Conservation (phyloP, 202 grass and related monocot species). For the Carex sylvatica region DNA sequence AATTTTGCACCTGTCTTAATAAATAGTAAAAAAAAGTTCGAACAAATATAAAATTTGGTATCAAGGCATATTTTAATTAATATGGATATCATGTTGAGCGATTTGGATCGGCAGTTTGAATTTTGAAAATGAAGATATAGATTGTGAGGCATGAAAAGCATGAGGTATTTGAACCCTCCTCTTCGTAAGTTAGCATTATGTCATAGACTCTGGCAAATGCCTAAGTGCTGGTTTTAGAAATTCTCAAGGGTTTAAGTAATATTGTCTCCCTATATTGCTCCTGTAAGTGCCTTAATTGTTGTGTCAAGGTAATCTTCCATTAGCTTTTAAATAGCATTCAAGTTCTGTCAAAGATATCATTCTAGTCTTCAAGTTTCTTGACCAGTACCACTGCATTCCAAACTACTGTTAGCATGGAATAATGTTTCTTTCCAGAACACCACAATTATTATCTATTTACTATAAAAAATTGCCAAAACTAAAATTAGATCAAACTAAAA, state of each 20-base stretch:
- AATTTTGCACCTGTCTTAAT: too few species aligned
- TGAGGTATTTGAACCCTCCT: too few species aligned
- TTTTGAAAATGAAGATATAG: too few species aligned
- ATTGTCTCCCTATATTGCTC: background rate
- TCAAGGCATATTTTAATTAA: too few species aligned
- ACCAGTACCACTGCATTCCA: background rate
- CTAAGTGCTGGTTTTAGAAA: background rate
- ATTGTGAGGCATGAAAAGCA: too few species aligned
- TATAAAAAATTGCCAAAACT: background rate
- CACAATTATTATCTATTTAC: background rate
- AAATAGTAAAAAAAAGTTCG: too few species aligned
- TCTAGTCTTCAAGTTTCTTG: background rate
- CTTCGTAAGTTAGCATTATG: background rate
- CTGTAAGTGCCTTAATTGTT: background rate
- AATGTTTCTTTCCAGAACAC: background rate
- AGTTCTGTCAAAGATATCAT: background rate
- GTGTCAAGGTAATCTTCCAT: background rate
- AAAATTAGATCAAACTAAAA: background rate
- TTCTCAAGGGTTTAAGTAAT: background rate
- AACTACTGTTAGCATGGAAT: background rate
- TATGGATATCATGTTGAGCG: too few species aligned
- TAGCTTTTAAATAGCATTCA: background rate
- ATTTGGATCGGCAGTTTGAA: too few species aligned
- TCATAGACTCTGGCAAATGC: background rate
- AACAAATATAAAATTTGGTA: too few species aligned